Evolutionary conservation across 2,329 filamentous ascomycete species (phyloP).

Genomic region (Phaeosphaeriaceae sp.): DNA sequence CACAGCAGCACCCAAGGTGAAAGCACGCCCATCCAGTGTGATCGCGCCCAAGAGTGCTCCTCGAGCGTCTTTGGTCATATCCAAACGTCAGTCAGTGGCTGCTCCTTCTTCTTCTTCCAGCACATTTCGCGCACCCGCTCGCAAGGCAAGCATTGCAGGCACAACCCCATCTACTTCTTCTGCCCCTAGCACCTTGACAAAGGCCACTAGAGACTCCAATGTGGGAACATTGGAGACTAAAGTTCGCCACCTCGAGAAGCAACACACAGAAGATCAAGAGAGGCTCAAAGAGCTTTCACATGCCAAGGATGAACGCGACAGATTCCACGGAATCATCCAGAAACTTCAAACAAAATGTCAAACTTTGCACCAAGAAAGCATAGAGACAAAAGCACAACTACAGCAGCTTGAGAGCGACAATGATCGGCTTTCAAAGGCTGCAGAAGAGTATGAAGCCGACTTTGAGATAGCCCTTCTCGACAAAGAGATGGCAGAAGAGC

Average conservation of each 20-base stretch:
- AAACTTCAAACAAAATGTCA: constrained; percentile 91
- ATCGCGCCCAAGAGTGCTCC: constrained; percentile 19
- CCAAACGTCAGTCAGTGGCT: constrained; percentile 30
- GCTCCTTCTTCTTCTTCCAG: constrained; percentile 16
- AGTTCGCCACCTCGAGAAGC: constrained; percentile 84
- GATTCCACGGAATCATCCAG: constrained; percentile 83
- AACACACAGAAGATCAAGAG: constrained; percentile 82
- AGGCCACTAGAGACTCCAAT: constrained; percentile 27
- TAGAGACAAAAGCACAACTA: constrained; percentile 75
- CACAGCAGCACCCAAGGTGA: constrained; percentile 9
- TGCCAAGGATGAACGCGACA: constrained; percentile 76
- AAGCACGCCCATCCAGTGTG: constrained; percentile 33
- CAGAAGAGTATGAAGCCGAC: constrained; percentile 83
- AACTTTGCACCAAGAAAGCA: constrained; percentile 79
- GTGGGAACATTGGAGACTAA: constrained; percentile 90
- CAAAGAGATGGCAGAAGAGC: constrained; percentile 95
- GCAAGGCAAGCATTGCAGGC: constrained; percentile 28
- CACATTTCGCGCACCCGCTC: constrained; percentile 14
- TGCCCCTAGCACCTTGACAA: constrained; percentile 1
- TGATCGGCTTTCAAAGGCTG: constrained; percentile 72
- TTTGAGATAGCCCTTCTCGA: constrained; percentile 89
- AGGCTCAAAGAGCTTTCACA: constrained; percentile 80
- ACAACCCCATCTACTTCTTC: constrained; percentile 12
- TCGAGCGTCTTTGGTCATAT: constrained; percentile 16
- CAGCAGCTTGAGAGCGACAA: constrained; percentile 76